phyloP scores from a whole-genome alignment of 2,329 filamentous ascomycete species.

The Cercospora nicotianae region DNA sequence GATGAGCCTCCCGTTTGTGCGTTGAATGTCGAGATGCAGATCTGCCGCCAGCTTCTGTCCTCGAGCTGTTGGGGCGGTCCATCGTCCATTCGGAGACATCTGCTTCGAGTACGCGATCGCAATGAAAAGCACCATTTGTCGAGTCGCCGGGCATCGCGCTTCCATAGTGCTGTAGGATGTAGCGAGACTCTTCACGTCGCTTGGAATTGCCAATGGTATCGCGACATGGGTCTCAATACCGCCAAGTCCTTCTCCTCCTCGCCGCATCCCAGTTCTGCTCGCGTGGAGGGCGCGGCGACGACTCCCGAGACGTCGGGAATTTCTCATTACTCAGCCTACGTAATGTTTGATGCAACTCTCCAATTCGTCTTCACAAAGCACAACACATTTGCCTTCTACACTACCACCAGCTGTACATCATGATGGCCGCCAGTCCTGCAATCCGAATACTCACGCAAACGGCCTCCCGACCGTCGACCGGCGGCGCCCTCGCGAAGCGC shows the following conservation, averaged over 20 bases:
- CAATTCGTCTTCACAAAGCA: not conserved
- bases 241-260: too few relatives aligned
- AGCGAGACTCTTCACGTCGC: not conserved
- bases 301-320: not conserved
- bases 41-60: not conserved
- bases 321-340: conserved; percentile 3
- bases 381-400: not conserved
- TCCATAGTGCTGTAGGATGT: not conserved
- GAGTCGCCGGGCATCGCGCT: not conserved
- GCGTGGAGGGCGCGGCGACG: not conserved
- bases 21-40: not conserved
- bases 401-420: not conserved
- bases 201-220: not conserved
- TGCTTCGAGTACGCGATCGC: not conserved
- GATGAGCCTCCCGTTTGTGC: not conserved
- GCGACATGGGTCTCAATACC: not conserved
- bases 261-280: too few relatives aligned
- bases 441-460: conserved; percentile 3
- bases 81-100: not conserved
- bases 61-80: not conserved
- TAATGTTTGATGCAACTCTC: not conserved
- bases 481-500: not conserved
- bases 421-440: conserved; percentile 4
- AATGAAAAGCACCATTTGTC: not conserved
- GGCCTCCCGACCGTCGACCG: not conserved